Evolutionary conservation across 1,284 basidiomycete genomes (phyloP).

Genomic region (Lentinula novae-zelandiae): DNA sequence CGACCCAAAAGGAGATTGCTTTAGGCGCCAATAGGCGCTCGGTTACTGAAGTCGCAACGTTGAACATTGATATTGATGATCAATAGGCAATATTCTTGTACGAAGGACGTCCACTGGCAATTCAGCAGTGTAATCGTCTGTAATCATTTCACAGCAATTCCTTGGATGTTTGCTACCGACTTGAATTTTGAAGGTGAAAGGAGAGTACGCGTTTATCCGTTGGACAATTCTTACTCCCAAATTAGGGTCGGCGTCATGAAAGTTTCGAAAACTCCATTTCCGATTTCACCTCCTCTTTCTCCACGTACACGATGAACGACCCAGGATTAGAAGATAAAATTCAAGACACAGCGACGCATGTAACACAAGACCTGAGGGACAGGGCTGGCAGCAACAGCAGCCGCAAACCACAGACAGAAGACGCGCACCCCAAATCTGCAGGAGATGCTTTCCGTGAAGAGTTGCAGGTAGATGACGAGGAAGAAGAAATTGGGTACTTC

Average conservation of each 20-base stretch:
- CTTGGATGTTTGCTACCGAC: no score
- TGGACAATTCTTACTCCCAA: background rate
- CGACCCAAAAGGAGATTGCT: no score
- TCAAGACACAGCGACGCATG: conserved; percentile 13
- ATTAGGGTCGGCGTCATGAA: background rate
- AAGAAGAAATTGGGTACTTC: conserved; percentile 19
- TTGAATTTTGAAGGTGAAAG: no score
- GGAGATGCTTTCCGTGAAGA: conserved; percentile 15
- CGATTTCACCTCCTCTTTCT: background rate
- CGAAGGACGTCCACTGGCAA: no score
- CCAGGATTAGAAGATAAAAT: conserved; percentile 19
- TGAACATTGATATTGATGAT: no score
- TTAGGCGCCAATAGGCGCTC: no score
- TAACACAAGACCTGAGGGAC: conserved; percentile 1
- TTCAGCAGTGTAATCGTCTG: no score
- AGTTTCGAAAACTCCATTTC: background rate
- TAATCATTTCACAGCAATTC: no score
- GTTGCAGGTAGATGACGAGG: conserved; percentile 17
- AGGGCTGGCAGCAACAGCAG: background rate
- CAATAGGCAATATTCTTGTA: no score
- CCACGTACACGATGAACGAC: conserved; percentile 18
- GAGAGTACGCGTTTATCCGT: no score
- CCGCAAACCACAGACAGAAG: background rate
- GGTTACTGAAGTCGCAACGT: no score
- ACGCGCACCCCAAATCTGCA: conserved; percentile 4